These are phyloP conservation scores for Macrophomina pseudophaseolina DNA, from an alignment of 2,329 filamentous ascomycete species.

Conservation along the genomic window DNA sequence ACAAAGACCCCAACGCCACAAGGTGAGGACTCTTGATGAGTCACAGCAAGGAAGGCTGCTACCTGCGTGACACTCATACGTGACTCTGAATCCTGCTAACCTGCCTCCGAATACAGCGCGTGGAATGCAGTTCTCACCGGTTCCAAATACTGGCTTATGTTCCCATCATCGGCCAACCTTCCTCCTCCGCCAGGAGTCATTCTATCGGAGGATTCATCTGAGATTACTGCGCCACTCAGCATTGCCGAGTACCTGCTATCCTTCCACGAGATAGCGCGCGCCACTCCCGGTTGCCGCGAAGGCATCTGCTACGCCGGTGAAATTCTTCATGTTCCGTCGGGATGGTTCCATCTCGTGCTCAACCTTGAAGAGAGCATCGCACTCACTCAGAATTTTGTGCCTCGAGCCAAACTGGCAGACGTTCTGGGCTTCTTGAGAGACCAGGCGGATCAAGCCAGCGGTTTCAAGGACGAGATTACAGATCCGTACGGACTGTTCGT, in stretches of 20 bases:
- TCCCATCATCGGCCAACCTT: conserved; percentile 69
- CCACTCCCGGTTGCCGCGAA: conserved; percentile 77
- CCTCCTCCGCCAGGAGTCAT: conserved; percentile 85
- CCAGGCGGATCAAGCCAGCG: conserved; percentile 83
- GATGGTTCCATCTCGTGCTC: conserved; percentile 96
- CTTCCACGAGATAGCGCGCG: conserved; percentile 83
- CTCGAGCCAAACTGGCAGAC: conserved; percentile 71
- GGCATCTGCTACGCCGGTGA: conserved; percentile 85
- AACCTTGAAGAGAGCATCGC: conserved; percentile 86
- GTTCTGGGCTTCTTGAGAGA: conserved; percentile 82
- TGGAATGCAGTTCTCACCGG: conserved; percentile 95
- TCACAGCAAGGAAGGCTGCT: background rate
- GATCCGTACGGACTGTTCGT: conserved; percentile 75
- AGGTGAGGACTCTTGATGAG: conserved; percentile 30
- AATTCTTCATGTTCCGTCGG: conserved; percentile 87
- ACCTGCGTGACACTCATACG: background rate
- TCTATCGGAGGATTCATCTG: conserved; percentile 85
- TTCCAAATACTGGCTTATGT: conserved; percentile 99
- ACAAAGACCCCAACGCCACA: conserved; percentile 76
- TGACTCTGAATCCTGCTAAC: conserved; percentile 50
- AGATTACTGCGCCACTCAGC: conserved; percentile 90
- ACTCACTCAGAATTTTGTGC: conserved; percentile 95
- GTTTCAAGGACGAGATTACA: conserved; percentile 77
- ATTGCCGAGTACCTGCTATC: conserved; percentile 96
- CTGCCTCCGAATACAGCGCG: conserved; percentile 58